A percentile compares a stretch with the other conserved stretches of the same genome.
Conservation (phyloP, 495 filamentous ascomycete species). For the Penicillium macrosclerotiorum region DNA sequence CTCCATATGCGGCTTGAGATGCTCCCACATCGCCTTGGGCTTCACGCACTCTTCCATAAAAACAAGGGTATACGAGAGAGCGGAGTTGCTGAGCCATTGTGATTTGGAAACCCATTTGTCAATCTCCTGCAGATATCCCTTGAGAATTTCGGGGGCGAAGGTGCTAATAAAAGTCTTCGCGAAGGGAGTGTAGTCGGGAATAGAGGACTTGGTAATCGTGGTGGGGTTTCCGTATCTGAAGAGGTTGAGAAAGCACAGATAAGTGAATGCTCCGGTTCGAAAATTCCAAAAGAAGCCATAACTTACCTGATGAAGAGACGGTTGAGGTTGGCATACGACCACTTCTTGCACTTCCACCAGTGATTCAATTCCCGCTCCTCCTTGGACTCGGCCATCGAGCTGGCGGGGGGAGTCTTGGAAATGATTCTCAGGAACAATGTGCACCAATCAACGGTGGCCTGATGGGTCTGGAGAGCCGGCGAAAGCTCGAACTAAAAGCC, state of each 20-base stretch:
- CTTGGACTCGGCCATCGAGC: slow-evolving; percentile 74
- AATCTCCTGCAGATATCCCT: slow-evolving; percentile 86
- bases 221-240: slow-evolving; percentile 84
- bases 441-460: slow-evolving; percentile 90
- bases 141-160: slow-evolving; percentile 93
- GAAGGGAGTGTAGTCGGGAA: slow-evolving; percentile 69
- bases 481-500: slow-evolving; percentile 77
- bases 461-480: slow-evolving; percentile 68
- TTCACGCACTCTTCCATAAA: slow-evolving; percentile 97
- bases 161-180: slow-evolving; percentile 86
- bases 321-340: slow-evolving; percentile 97
- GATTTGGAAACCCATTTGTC: slow-evolving; percentile 95
- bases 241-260: slow-evolving; percentile 7
- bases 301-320: slow-evolving; percentile 85
- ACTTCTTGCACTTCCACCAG: slow-evolving; percentile 99
- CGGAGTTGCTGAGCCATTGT: slow-evolving; percentile 92
- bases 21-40: slow-evolving; percentile 93
- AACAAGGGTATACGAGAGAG: slow-evolving; percentile 84
- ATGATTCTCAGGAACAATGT: slow-evolving; percentile 88
- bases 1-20: slow-evolving; percentile 89
- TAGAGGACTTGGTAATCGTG: slow-evolving; percentile 62
- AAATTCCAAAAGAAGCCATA: slow-evolving; percentile 3
- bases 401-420: slow-evolving; percentile 76
- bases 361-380: slow-evolving; percentile 89
- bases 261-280: background rate